Evolutionary conservation across 1,284 basidiomycete genomes (phyloP).

Genomic region (Microbotryum saponariae): DNA sequence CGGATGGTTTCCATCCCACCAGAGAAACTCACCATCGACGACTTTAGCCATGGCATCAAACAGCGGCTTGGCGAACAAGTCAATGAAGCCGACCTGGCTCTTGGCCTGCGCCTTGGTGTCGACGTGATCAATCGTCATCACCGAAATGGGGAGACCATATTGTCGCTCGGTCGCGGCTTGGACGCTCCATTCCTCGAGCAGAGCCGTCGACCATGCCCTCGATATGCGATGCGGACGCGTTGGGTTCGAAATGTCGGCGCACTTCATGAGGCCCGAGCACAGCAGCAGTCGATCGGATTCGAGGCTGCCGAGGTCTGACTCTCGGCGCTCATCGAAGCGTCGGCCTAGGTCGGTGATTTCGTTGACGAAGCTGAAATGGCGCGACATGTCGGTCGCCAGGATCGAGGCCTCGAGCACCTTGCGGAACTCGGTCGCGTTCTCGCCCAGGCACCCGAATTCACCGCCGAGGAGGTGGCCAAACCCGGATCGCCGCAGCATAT

Average conservation of each 20-base stretch:
- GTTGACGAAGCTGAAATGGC: conserved; percentile 75
- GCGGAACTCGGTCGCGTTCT: conserved; percentile 47
- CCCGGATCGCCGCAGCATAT: conserved; percentile 71
- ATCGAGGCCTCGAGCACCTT: conserved; percentile 69
- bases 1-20: not conserved
- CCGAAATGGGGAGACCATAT: conserved; percentile 65
- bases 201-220: conserved; percentile 77
- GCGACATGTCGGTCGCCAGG: conserved; percentile 85
- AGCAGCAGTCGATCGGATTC: conserved; percentile 58
- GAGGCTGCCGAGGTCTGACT: conserved; percentile 43
- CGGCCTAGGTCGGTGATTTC: conserved; percentile 50
- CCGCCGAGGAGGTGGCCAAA: conserved; percentile 48
- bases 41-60: conserved; percentile 64
- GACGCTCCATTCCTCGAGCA: conserved; percentile 79
- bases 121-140: conserved; percentile 42
- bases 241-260: conserved; percentile 93
- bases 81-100: conserved; percentile 84
- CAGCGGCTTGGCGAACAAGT: conserved; percentile 69
- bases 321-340: conserved; percentile 36
- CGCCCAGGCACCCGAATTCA: conserved; percentile 36
- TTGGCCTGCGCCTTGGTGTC: conserved; percentile 59
- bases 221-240: conserved; percentile 83
- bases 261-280: conserved; percentile 89
- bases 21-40: conserved; percentile 57
- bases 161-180: conserved; percentile 74